Conservation (phyloP, 2,329 filamentous ascomycete species). For the Fusarium mundagurra region DNA sequence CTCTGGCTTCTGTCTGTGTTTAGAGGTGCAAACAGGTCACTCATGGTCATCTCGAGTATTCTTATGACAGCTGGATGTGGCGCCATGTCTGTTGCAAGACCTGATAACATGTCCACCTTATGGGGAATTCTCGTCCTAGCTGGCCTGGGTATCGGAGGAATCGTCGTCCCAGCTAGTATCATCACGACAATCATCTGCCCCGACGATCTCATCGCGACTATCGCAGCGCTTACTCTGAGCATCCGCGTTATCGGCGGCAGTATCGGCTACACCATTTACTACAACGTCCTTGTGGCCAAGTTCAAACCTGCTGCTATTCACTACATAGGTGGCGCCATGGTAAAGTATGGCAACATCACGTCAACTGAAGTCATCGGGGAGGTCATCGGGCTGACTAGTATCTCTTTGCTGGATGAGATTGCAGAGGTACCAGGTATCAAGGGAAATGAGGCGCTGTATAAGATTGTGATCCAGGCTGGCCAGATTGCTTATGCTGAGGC, state of each 20-base stretch:
- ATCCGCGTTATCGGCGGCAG: neutral
- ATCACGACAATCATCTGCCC: neutral
- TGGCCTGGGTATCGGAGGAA: neutral
- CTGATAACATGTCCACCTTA: neutral
- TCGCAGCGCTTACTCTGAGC: neutral
- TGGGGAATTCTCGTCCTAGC: neutral
- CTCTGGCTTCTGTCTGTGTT: neutral
- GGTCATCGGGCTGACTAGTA: neutral
- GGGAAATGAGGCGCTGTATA: neutral
- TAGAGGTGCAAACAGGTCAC: neutral
- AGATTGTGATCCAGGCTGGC: neutral
- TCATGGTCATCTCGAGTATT: neutral
- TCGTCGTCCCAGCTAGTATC: neutral
- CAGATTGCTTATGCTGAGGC: slow-evolving; percentile 4
- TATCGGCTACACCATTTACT: neutral
- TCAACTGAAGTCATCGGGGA: neutral
- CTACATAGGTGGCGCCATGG: neutral
- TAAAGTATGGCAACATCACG: neutral
- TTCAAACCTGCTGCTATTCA: neutral
- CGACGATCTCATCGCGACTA: neutral
- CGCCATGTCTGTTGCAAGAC: neutral
- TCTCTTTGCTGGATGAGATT: neutral
- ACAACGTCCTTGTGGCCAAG: neutral
- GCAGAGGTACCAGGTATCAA: neutral
- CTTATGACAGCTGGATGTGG: neutral